These are phyloP conservation scores for Trypethelium eluteriae DNA, from an alignment of 495 filamentous ascomycete species.

Conservation along the genomic window DNA sequence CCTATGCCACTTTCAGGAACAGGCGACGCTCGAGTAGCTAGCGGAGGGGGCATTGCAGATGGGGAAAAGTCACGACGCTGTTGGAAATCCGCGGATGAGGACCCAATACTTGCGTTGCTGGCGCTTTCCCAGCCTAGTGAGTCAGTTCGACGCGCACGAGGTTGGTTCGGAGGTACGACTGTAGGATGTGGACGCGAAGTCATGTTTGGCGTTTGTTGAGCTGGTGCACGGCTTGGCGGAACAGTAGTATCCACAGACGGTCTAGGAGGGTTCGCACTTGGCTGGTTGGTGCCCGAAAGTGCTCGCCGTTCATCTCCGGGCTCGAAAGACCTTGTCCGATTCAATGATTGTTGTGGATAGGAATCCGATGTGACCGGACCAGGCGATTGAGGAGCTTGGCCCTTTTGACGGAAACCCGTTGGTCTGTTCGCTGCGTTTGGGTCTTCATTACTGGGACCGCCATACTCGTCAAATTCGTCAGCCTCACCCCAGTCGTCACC, in stretches of 20 bases:
- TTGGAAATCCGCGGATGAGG: slow-evolving; percentile 26
- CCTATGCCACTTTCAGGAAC: slow-evolving; percentile 19
- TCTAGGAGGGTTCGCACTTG: slow-evolving; percentile 5
- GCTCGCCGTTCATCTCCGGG: slow-evolving; percentile 40
- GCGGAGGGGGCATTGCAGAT: slow-evolving; percentile 35
- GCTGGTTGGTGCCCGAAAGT: slow-evolving; percentile 19
- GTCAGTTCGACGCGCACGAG: slow-evolving; percentile 4
- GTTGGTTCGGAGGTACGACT: background rate
- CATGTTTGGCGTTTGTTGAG: background rate
- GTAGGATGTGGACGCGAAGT: background rate
- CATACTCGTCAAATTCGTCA: slow-evolving; percentile 70
- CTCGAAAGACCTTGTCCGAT: slow-evolving; percentile 42
- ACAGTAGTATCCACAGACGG: background rate
- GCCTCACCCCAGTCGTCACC: slow-evolving; percentile 91
- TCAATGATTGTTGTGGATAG: background rate
- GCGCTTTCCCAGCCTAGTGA: slow-evolving; percentile 3
- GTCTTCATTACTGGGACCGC: slow-evolving; percentile 46
- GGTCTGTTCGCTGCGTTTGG: slow-evolving; percentile 34
- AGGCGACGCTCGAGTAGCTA: slow-evolving; percentile 31
- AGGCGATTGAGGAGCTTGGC: background rate
- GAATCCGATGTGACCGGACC: background rate
- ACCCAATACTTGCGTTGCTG: background rate
- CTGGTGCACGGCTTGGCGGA: background rate
- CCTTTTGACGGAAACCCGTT: slow-evolving; percentile 16
- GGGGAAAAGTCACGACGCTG: slow-evolving; percentile 34